Base-by-base conservation (phyloP, 129 eudicot genomes). In the Tanacetum coccineum region DNA sequence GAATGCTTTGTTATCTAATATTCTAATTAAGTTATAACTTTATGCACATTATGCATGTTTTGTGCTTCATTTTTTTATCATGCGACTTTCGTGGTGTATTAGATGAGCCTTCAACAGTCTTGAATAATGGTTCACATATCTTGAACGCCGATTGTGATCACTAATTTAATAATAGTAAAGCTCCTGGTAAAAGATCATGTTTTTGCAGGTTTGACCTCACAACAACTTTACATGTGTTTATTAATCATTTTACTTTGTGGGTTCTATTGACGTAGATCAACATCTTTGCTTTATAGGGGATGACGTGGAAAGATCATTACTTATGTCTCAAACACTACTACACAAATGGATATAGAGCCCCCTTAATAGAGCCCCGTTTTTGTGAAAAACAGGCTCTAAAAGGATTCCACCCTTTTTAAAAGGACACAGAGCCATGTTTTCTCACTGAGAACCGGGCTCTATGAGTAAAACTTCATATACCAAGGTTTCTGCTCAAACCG, bases 131-230 rank as follows among this genome's bases (percentile, higher is more conserved):
- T 70, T 93, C 92, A 28, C 85, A 85, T 75, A 72, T 88, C 39
- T 58, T 88, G 79, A 88, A 88, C 59, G 96, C 85, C 13, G 96
- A 88, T 76, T 88, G 96, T 75, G 96, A 88, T 83, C 96, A 88
- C 78, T 88, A 88, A 87, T 88, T 88, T 71, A 88, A 88, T 74
- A 88, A 85, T 73, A 82, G 92, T 67, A 88, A 88, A 83, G 86
- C 85, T 79, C 87, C 85, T 66, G n/a, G n/a, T n/a, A n/a, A 88
- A 85, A 75, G 96, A 90, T 74, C 97, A 95, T 2, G 83, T 86
- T 6, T 79, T 81, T 49, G 94, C 86, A 79, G 96, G 96, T 71
- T 79, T 59, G 22, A 2, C 10, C 42, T 36, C 42, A 36, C 42
- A 36, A 7, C 42, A 36, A 9, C 22, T 26, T 66, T 19, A 13